Evolutionary conservation across 1,284 basidiomycete species (phyloP).

Genomic region (Apiotrichum laibachii): DNA sequence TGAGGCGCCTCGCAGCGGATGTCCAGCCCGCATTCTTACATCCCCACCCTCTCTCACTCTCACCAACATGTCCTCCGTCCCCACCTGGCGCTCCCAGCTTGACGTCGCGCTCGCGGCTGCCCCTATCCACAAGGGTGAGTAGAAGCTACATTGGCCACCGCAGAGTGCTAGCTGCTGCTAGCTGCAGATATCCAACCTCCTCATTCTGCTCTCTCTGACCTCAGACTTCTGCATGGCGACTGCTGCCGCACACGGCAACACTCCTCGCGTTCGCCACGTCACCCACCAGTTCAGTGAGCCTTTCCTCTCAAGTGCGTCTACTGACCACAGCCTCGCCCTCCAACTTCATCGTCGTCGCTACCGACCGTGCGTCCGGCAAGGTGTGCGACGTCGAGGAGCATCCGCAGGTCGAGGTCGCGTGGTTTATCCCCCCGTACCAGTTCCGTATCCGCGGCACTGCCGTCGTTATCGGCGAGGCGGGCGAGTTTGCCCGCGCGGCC

Average conservation of each 20-base stretch:
- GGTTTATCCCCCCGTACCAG: conserved; percentile 14
- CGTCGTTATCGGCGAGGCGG: conserved; percentile 11
- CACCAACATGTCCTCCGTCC: background rate
- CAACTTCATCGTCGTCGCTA: conserved; percentile 9
- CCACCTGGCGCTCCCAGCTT: conserved; percentile 4
- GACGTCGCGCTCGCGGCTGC: background rate
- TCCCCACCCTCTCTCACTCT: too few relatives aligned
- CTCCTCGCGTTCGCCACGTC: conserved; percentile 6
- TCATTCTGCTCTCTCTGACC: background rate
- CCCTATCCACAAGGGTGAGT: conserved; percentile 2
- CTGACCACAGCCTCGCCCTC: conserved; percentile 13
- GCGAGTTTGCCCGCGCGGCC: conserved; percentile 2
- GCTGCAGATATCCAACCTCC: background rate
- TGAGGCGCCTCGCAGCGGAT: background rate
- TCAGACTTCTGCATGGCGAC: conserved; percentile 6
- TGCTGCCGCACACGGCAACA: conserved; percentile 3
- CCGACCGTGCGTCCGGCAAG: conserved; percentile 10
- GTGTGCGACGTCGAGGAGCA: conserved; percentile 8
- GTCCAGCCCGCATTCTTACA: background rate
- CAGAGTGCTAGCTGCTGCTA: background rate
- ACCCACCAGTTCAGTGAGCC: conserved; percentile 2
- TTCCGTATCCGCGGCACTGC: conserved; percentile 18
- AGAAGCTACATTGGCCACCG: background rate
- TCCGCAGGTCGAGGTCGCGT: conserved; percentile 14
- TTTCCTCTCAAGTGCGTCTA: background rate